A percentile compares a stretch with the other conserved stretches of the same genome.
These are phyloP conservation scores for Leptographium radiaticola DNA, from an alignment of 2,329 filamentous ascomycete genomes.

Conservation along the genomic window DNA sequence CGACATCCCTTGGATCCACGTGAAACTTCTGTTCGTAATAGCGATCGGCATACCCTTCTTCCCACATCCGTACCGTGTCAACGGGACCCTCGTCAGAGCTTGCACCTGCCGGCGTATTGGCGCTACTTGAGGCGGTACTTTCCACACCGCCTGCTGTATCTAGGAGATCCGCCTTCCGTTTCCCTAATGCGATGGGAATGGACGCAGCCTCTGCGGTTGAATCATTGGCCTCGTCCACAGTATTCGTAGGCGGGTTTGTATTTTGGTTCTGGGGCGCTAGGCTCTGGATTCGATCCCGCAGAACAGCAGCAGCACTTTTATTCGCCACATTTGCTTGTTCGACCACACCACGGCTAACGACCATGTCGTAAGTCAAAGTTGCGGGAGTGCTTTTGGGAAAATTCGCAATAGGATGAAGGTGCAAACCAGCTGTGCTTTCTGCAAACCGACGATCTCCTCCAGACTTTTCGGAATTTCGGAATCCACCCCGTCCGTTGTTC, in stretches of 20 bases:
- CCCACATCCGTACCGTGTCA: slow-evolving; percentile 85
- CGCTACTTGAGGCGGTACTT: slow-evolving; percentile 41
- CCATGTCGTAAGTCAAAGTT: slow-evolving; percentile 72
- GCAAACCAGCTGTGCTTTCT: slow-evolving; percentile 9
- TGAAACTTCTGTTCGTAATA: slow-evolving; percentile 98
- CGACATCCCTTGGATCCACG: slow-evolving; percentile 65
- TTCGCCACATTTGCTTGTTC: slow-evolving; percentile 69
- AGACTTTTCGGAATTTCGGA: neutral
- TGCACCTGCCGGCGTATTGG: slow-evolving; percentile 28
- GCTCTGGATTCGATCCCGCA: slow-evolving; percentile 67
- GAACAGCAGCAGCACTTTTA: slow-evolving; percentile 80
- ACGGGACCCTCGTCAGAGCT: slow-evolving; percentile 48
- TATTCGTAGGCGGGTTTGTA: neutral
- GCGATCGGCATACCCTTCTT: slow-evolving; percentile 84
- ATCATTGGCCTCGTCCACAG: neutral
- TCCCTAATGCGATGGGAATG: slow-evolving; percentile 25
- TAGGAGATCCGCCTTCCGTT: slow-evolving; percentile 64
- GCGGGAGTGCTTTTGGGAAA: slow-evolving; percentile 40
- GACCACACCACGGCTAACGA: slow-evolving; percentile 58
- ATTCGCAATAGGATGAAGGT: slow-evolving; percentile 26
- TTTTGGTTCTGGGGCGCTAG: slow-evolving; percentile 16
- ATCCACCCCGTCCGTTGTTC: slow-evolving; percentile 12
- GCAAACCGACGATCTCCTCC: slow-evolving; percentile 11
- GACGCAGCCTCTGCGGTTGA: neutral
- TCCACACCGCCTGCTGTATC: slow-evolving; percentile 64